Evolutionary conservation across 306 rosid genomes (phyloP).

Genomic region (Luffa acutangula): DNA sequence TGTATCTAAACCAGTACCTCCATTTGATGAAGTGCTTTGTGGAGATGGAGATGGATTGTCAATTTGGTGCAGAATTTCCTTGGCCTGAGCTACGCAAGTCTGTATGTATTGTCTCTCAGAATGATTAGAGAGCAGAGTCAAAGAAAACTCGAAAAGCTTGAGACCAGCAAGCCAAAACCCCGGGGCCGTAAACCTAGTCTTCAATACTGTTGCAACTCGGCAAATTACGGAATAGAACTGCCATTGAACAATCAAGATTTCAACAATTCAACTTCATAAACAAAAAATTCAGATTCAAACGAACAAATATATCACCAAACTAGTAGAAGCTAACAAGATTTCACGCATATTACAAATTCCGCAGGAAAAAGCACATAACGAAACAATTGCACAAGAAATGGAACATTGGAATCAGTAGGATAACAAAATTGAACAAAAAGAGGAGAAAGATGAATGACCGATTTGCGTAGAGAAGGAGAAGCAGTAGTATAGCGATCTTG

Average conservation of each 20-base stretch:
- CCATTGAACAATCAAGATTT: background rate
- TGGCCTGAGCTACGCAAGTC: constrained; percentile 56
- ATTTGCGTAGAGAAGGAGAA: constrained; percentile 55
- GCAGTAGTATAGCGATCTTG: constrained; percentile 41
- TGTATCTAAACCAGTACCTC: constrained; percentile 28
- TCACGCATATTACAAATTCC: background rate
- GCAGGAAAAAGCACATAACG: background rate
- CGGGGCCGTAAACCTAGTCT: constrained; percentile 68
- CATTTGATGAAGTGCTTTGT: constrained; percentile 22
- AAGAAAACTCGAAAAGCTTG: constrained; percentile 48
- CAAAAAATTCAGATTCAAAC: background rate
- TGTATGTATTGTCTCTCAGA: constrained; percentile 49
- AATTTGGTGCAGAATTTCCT: constrained; percentile 47
- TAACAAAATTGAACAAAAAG: background rate
- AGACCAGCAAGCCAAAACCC: constrained; percentile 86
- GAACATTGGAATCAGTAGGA: background rate
- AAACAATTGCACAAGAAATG: background rate
- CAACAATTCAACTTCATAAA: background rate
- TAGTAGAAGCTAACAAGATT: background rate
- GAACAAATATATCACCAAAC: background rate
- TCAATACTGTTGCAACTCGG: constrained; percentile 75
- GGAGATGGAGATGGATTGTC: constrained; percentile 32
- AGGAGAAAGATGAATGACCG: constrained; percentile 18
- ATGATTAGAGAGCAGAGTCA: constrained; percentile 32
- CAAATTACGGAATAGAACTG: constrained; percentile 55